Percentiles rank a stretch among this genome's conserved stretches.
phyloP scores from a whole-genome alignment of 2,329 filamentous ascomycete genomes.

The Fusarium devonianum region DNA sequence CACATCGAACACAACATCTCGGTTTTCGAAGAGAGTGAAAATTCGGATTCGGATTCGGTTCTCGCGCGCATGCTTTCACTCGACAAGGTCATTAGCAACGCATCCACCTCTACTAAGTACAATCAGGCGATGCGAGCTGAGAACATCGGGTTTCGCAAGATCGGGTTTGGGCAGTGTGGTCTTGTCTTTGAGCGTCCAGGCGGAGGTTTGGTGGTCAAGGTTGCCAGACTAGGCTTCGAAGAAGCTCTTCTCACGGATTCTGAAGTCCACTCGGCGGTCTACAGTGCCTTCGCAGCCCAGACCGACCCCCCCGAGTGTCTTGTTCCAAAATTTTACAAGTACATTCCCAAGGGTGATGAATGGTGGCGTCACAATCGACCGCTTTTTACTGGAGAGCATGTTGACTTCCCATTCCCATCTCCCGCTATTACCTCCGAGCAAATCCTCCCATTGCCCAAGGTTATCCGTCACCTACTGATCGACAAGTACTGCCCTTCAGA shows the following conservation, averaged over 20 bases:
- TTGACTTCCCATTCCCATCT: conserved; percentile 27
- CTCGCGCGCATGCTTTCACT: not conserved
- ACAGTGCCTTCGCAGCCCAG: conserved; percentile 16
- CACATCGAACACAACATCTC: not conserved
- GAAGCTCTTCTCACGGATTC: conserved; percentile 34
- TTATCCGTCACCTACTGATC: conserved; percentile 32
- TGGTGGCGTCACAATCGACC: conserved; percentile 6
- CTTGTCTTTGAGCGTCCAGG: conserved; percentile 34
- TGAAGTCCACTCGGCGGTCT: conserved; percentile 26
- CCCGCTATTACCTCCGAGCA: conserved; percentile 33
- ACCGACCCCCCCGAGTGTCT: not conserved
- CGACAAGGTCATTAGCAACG: not conserved
- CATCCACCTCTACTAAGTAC: not conserved
- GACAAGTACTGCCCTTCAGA: conserved; percentile 21
- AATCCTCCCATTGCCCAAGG: conserved; percentile 37
- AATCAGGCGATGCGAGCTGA: not conserved
- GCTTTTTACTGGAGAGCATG: not conserved
- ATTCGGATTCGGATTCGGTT: not conserved
- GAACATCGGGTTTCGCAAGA: conserved; percentile 22
- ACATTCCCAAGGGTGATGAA: not conserved
- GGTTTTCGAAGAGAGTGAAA: too few species aligned
- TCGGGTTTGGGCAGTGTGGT: conserved; percentile 42
- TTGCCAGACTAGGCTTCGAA: conserved; percentile 28
- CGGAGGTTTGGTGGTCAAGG: conserved; percentile 29
- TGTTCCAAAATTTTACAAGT: not conserved